phyloP scores from a whole-genome alignment of 2,329 filamentous ascomycete species.

The Alternaria triticimaculans region DNA sequence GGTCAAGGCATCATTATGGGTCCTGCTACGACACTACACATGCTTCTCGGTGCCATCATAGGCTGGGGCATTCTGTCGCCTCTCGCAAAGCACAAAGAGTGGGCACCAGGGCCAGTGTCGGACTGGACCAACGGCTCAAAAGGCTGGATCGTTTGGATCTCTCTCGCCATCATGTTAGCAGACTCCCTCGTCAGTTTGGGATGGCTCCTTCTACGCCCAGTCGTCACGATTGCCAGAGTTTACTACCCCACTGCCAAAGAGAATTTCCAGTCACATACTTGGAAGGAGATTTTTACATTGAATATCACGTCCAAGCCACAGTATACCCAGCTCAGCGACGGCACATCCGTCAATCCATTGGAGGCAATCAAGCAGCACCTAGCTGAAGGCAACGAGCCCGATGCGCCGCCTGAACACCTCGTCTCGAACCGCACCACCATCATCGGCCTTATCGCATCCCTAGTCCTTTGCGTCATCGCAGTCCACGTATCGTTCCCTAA shows the following conservation, averaged over 20 bases:
- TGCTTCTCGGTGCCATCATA: conserved; percentile 86
- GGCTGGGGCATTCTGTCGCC: conserved; percentile 94
- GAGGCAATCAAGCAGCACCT: conserved; percentile 41
- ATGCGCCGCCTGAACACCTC: conserved; percentile 84
- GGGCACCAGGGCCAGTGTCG: conserved; percentile 85
- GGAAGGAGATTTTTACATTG: conserved; percentile 43
- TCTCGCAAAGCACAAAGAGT: conserved; percentile 81
- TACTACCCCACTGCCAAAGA: conserved; percentile 47
- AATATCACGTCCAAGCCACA: conserved; percentile 45
- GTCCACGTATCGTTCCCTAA: conserved; percentile 84
- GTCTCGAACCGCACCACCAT: conserved; percentile 74
- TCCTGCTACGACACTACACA: conserved; percentile 90
- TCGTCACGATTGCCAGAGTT: conserved; percentile 56
- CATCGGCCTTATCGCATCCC: conserved; percentile 77
- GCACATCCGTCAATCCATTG: conserved; percentile 27
- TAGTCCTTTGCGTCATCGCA: conserved; percentile 79
- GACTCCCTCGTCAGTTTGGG: conserved; percentile 89
- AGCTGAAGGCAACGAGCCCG: conserved; percentile 60
- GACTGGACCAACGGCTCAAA: conserved; percentile 95
- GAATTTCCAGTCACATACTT: conserved; percentile 40
- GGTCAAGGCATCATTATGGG: conserved; percentile 99
- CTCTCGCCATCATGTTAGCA: conserved; percentile 93
- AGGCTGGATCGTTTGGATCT: conserved; percentile 98
- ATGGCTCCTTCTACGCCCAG: conserved; percentile 73
- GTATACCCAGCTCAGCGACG: conserved; percentile 48